phyloP scores from a whole-genome alignment of 2,329 filamentous ascomycete genomes.

The Fonsecaea nubica region DNA sequence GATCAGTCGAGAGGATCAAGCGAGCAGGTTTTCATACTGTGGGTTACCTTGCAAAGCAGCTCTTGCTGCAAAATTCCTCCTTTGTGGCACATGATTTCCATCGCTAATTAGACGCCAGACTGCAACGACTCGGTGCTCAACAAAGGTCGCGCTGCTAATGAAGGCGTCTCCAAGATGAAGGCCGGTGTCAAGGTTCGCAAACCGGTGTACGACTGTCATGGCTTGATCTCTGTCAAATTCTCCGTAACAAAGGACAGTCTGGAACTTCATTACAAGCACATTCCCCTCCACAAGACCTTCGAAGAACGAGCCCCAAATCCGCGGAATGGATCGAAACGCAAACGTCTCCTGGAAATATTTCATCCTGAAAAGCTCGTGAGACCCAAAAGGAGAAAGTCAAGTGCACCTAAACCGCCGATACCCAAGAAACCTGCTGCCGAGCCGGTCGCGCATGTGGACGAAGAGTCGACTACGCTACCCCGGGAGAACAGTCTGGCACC shows the following conservation, averaged over 20 bases:
- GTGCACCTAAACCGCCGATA: not conserved
- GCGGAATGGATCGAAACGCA: conserved; percentile 33
- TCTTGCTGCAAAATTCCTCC: not conserved
- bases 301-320: conserved; percentile 38
- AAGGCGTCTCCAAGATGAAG: conserved; percentile 28
- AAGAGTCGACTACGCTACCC: conserved; percentile 7
- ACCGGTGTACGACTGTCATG: conserved; percentile 38
- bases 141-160: conserved; percentile 38
- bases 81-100: not conserved
- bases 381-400: conserved; percentile 16
- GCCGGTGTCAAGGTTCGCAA: conserved; percentile 34
- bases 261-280: conserved; percentile 38
- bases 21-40: conserved; percentile 19
- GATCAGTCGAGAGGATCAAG: conserved; percentile 39
- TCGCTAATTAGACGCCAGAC: not conserved
- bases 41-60: not conserved
- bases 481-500: conserved; percentile 32
- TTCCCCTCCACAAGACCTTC: conserved; percentile 38
- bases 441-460: conserved; percentile 8
- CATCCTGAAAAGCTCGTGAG: conserved; percentile 32
- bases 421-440: conserved; percentile 26
- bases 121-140: conserved; percentile 40
- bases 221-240: conserved; percentile 38
- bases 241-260: conserved; percentile 38
- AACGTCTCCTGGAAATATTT: conserved; percentile 36